Percentiles rank a stretch among this genome's conserved stretches.
Evolutionary conservation across 2,329 filamentous ascomycete genomes (phyloP).

Genomic region (Microsporum ferrugineum): DNA sequence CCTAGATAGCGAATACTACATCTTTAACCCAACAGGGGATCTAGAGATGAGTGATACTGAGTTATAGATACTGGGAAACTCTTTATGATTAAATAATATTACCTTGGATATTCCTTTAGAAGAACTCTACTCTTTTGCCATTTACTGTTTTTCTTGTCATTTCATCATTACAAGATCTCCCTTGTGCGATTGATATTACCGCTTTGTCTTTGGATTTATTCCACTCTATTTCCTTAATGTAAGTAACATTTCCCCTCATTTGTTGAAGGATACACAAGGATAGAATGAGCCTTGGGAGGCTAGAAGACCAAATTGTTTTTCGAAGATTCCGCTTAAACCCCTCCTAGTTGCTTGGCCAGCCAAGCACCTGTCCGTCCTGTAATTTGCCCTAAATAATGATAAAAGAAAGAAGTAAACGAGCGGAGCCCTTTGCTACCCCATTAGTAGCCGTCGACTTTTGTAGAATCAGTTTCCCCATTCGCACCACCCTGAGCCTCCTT

Average conservation of each 20-base stretch:
- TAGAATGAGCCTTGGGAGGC: neutral
- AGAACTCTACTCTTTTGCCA: neutral
- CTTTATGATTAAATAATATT: neutral
- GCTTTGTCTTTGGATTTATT: neutral
- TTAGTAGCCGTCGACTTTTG: conserved; percentile 8
- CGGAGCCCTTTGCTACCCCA: neutral
- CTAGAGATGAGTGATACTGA: neutral
- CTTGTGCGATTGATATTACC: neutral
- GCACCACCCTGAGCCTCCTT: conserved; percentile 27
- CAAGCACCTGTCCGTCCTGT: neutral
- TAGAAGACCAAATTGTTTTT: neutral
- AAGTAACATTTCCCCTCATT: neutral
- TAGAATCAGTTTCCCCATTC: conserved; percentile 1
- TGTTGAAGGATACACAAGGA: neutral
- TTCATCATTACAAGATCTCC: neutral
- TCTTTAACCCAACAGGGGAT: neutral
- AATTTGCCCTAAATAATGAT: neutral
- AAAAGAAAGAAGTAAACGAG: neutral
- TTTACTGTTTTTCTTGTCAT: neutral
- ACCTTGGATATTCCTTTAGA: neutral
- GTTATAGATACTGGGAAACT: neutral
- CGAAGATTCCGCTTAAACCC: neutral
- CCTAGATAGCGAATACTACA: neutral
- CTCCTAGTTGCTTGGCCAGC: neutral
- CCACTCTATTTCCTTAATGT: neutral